phyloP scores from a whole-genome alignment of 257 asterid genomes.

The Plantago elongata region DNA sequence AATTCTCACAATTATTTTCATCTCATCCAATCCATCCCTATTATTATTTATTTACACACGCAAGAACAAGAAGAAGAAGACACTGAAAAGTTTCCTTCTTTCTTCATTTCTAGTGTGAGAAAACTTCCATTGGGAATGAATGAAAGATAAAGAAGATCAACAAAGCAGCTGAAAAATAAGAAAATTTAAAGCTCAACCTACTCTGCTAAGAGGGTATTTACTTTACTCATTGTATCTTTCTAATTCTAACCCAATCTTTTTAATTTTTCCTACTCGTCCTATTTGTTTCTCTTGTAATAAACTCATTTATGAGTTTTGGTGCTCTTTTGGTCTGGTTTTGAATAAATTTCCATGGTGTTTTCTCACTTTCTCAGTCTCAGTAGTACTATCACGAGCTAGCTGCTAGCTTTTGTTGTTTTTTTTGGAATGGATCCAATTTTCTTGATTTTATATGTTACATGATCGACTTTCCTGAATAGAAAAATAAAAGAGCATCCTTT shows the following conservation, averaged over 20 bases:
- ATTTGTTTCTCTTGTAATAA: slow-evolving; percentile 9
- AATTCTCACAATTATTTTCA: not conserved
- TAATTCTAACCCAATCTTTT: slow-evolving; percentile 1
- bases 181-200: slow-evolving; percentile 24
- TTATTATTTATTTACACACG: too few relatives aligned
- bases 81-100: too few relatives aligned
- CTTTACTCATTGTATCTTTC: slow-evolving; percentile 35
- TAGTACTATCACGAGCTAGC: too few relatives aligned
- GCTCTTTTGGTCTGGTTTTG: not conserved
- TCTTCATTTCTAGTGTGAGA: slow-evolving; percentile 5
- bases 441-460: too few relatives aligned
- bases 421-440: too few relatives aligned
- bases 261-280: not conserved
- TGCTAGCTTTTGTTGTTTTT: too few relatives aligned
- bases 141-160: slow-evolving; percentile 4
- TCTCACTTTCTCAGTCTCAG: too few relatives aligned
- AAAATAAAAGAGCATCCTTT: too few relatives aligned
- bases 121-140: slow-evolving; percentile 21
- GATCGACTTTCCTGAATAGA: too few relatives aligned
- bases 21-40: too few relatives aligned
- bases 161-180: slow-evolving; percentile 7
- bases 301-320: slow-evolving; percentile 24
- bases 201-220: slow-evolving; percentile 33
- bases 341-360: too few relatives aligned
- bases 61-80: too few relatives aligned